A percentile compares a stretch with the other conserved stretches of the same genome.
These are phyloP conservation scores for Amanita subjunquillea DNA, from an alignment of 768 basidiomycete species.

Conservation along the genomic window DNA sequence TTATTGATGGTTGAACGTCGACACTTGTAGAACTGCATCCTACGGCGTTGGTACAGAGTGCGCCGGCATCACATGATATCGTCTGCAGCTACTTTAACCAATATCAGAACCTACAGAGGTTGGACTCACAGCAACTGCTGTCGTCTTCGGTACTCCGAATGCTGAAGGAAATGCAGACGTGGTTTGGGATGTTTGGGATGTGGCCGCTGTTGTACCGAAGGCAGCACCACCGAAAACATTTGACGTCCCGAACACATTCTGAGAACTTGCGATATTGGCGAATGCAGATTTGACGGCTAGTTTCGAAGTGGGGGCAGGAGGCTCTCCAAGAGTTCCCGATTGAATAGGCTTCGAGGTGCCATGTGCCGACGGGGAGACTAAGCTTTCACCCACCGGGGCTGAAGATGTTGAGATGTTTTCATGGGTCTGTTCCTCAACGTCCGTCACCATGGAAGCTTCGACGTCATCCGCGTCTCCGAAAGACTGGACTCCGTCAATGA, in stretches of 20 bases:
- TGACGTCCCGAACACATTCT: conserved; percentile 24
- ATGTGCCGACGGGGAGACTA: background rate
- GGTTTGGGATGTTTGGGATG: conserved; percentile 9
- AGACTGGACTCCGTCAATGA: conserved; percentile 54
- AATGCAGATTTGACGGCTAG: conserved; percentile 19
- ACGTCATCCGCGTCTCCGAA: conserved; percentile 14
- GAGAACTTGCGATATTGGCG: conserved; percentile 24
- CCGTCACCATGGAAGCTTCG: conserved; percentile 13
- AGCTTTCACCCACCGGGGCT: background rate
- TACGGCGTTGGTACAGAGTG: no score
- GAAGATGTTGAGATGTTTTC: background rate
- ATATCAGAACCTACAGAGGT: background rate
- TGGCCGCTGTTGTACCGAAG: conserved; percentile 11
- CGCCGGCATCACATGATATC: background rate
- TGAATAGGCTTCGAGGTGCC: background rate
- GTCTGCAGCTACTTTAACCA: background rate
- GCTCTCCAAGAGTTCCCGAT: background rate
- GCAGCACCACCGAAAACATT: conserved; percentile 25
- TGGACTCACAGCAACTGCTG: conserved; percentile 4
- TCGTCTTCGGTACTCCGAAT: conserved; percentile 9
- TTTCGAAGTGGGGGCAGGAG: background rate
- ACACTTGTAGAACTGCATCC: background rate
- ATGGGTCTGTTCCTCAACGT: conserved; percentile 16
- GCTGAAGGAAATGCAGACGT: conserved; percentile 6
- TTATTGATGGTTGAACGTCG: background rate